Evolutionary conservation across 1,139 yeast genomes (phyloP), one percentile per base, ranked within the genome.

Genomic region (Insectozyma bohioensis): DNA sequence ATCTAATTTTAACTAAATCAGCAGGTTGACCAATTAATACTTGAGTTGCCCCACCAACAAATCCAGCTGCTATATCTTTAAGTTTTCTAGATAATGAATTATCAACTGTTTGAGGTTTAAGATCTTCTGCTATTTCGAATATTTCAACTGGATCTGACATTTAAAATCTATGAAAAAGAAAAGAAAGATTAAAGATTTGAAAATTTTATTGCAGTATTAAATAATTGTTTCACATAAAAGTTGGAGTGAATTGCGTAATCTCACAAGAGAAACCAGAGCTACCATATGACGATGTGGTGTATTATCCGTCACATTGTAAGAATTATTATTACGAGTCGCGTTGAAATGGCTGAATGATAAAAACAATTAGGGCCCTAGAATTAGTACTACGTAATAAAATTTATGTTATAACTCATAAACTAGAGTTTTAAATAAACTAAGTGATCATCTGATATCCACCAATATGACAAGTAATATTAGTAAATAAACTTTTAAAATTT

Each of bases 11-110:
- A 42, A 80, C 81, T 41, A 80, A 66, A 53, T 80, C 87, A 34
- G 82, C 81, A 7, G 87, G 87, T 52, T 80, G 88, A 7, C 88
- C 88, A 17, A 82, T 80, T 26, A 82, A 63, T 3, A 82, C 88
- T 54, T 82, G 90, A 0, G 83, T 81, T 12, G 85, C 75, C 37
- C 75, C 75, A 2, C 75, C 75, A 5, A 69, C 56, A 41, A 69
- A 69, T 2, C 75, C 76, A 2, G 75, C 75, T 4, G 68, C 54
- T 51, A 78, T 70, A 47, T 81, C 88, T 47, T 81, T 81, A 25
- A 61, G 67, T 49, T 81, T 81, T 34, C 88, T 60, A 4, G 68
- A 42, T 29, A 75, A 39, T 4, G 83, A 76, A 17, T 61, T 61
- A 48, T 80, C 87, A 4, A 75, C 57, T 12, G 32, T 12, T 10